Evolutionary conservation across 1,284 basidiomycete genomes (phyloP).

Genomic region (Cutaneotrichosporon sp.): DNA sequence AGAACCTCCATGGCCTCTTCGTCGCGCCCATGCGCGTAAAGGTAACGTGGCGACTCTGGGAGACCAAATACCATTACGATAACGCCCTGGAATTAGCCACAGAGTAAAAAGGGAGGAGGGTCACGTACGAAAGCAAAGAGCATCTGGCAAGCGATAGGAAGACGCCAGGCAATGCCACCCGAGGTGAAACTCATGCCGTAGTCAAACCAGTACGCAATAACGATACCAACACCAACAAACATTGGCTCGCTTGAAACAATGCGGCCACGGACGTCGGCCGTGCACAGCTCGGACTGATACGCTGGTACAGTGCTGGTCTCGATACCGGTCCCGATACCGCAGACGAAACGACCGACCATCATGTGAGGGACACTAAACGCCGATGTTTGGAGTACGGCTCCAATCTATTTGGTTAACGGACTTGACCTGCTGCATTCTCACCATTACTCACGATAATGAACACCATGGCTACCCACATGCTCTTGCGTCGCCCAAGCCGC

Average conservation of each 20-base stretch:
- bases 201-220: conserved; percentile 12
- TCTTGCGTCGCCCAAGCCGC: conserved; percentile 6
- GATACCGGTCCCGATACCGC: conserved; percentile 9
- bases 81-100: neutral
- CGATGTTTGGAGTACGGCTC: conserved; percentile 5
- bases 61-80: conserved; percentile 13
- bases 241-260: conserved; percentile 6
- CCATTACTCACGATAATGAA: conserved; percentile 8
- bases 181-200: conserved; percentile 7
- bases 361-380: conserved; percentile 4
- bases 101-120: neutral
- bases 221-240: conserved; percentile 13
- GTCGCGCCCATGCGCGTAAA: conserved; percentile 11
- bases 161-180: conserved; percentile 7
- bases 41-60: conserved; percentile 19
- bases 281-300: conserved; percentile 11
- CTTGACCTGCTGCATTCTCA: too few species aligned
- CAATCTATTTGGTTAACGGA: too few species aligned
- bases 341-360: conserved; percentile 7
- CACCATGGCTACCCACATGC: conserved; percentile 14
- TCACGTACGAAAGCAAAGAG: conserved; percentile 1
- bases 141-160: conserved; percentile 9
- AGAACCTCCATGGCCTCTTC: conserved; percentile 15
- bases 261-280: conserved; percentile 5
- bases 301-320: conserved; percentile 6